Conservation (phyloP, 2,329 filamentous ascomycete genomes). For the Penicillium psychrosexuale region DNA sequence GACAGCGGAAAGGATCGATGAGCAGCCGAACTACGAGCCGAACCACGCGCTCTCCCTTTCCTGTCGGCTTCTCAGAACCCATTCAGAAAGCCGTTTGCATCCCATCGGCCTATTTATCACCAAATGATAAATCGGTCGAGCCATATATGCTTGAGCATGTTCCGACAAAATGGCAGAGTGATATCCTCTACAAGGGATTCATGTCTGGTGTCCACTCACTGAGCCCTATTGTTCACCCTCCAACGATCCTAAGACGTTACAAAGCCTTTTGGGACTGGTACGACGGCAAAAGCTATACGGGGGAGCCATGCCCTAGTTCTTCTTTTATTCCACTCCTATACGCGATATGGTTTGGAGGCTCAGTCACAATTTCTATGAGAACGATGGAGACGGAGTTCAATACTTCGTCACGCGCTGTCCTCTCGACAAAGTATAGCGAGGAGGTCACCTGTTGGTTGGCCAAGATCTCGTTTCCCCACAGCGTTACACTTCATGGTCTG, state of each 20-base stretch:
- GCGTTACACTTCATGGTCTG: slow-evolving; percentile 45
- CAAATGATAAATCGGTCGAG: slow-evolving; percentile 33
- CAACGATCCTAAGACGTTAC: slow-evolving; percentile 41
- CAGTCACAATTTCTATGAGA: slow-evolving; percentile 43
- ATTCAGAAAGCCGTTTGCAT: slow-evolving; percentile 40
- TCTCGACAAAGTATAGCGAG: slow-evolving; percentile 43
- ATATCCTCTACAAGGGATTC: slow-evolving; percentile 47
- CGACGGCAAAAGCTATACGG: slow-evolving; percentile 36
- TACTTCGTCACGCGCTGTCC: slow-evolving; percentile 31
- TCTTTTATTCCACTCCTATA: slow-evolving; percentile 46
- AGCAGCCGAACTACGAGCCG: slow-evolving; percentile 4
- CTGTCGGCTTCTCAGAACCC: slow-evolving; percentile 9
- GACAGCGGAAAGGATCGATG: slow-evolving; percentile 24
- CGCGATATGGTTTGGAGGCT: slow-evolving; percentile 49
- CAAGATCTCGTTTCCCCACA: slow-evolving; percentile 46
- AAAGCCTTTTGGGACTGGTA: slow-evolving; percentile 49
- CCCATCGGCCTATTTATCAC: slow-evolving; percentile 35
- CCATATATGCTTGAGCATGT: slow-evolving; percentile 43
- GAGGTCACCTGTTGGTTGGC: slow-evolving; percentile 44
- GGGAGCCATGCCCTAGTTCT: slow-evolving; percentile 37
- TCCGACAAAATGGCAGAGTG: slow-evolving; percentile 45
- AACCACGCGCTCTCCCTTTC: neutral
- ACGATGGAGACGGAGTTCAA: slow-evolving; percentile 43
- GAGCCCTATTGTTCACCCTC: slow-evolving; percentile 45
- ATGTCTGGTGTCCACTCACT: slow-evolving; percentile 48